Base-by-base conservation (phyloP, 2,329 filamentous ascomycete species). In the Arthrobotrys pseudoclavata region DNA sequence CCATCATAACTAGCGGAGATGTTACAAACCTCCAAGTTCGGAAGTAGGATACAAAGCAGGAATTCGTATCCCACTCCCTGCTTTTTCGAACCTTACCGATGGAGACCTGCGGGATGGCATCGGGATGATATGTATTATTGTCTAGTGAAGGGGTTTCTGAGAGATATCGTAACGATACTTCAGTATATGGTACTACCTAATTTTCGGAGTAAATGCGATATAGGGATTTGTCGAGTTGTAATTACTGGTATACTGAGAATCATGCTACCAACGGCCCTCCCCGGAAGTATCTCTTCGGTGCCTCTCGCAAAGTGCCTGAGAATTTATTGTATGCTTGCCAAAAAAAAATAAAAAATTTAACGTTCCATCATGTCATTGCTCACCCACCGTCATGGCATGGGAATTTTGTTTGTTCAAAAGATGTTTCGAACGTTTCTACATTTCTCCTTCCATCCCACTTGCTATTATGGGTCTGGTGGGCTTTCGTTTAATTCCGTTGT, bases 401-500 rank as follows among this genome's bases (percentile, higher is more conserved):
- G 24, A 12, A 22, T 18, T 60, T 26, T 31, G 63, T 62, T 64
- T 76, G 66, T 60, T 48, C 34, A 34, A 62, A 12, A 50, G 20
- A 13, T 24, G 18, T 24, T 60, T 55, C 34, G 37, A 62, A 62
- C 45, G 34, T 42, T 50, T 24, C 13, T 34, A 34, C 31, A 34
- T 13, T 26, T 26, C 47, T 6, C 22, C 42, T 45, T 45, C 52
- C 74, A 77, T 77, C 74, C 74, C 74, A 77, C 74, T 77, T 77
- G 69, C 74, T 67, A 15, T 71, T 77, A 61, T 26, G 34, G 67
- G 74, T 34, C 67, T 77, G 74, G 74, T 57, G 52, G 74, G 52
- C 22, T 45, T 77, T 77, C 74, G 74, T 77, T 71, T 77, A 77
- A 77, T 77, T 77, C 74, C 74, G 74, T 67, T 71, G 74, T 71